Percentiles rank a stretch among this genome's conserved stretches.
phyloP scores from a whole-genome alignment of 345 rosid species.

The Ceriops decandra region DNA sequence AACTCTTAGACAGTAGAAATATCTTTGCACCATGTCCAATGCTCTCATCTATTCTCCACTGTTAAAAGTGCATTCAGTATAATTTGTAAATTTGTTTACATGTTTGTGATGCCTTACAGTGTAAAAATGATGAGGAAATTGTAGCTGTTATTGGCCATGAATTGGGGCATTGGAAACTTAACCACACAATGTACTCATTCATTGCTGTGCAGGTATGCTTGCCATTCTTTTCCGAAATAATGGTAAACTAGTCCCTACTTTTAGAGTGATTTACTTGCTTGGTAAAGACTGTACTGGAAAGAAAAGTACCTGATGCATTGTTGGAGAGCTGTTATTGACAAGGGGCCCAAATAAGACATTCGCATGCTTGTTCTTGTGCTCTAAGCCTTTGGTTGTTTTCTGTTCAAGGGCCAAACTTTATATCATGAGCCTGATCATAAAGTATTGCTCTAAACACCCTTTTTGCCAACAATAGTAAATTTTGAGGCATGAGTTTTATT shows the following conservation, averaged over 20 bases:
- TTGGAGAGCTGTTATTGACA: neutral
- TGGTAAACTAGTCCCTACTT: too few species aligned
- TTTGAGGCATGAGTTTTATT: neutral
- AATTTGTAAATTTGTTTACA: conserved; percentile 5
- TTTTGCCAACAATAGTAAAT: neutral
- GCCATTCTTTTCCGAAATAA: neutral
- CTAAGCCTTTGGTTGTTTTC: neutral
- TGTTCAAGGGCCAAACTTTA: neutral
- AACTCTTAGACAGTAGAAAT: too few species aligned
- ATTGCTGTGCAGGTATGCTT: conserved; percentile 78
- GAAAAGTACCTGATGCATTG: neutral
- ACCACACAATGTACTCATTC: conserved; percentile 88
- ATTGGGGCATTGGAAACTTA: conserved; percentile 98
- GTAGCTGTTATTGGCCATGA: conserved; percentile 98
- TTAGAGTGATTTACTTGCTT: too few species aligned
- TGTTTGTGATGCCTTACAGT: conserved; percentile 45
- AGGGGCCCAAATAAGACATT: neutral
- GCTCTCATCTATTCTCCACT: too few species aligned
- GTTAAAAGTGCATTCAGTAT: too few species aligned
- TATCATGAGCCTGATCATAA: neutral
- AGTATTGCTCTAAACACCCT: neutral
- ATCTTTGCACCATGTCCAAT: too few species aligned
- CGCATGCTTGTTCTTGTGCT: neutral
- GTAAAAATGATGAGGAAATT: conserved; percentile 87
- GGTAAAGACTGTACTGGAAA: too few species aligned